Evolutionary conservation across 305 asterid genomes (phyloP).

Genomic region (Salvia sclarea): DNA sequence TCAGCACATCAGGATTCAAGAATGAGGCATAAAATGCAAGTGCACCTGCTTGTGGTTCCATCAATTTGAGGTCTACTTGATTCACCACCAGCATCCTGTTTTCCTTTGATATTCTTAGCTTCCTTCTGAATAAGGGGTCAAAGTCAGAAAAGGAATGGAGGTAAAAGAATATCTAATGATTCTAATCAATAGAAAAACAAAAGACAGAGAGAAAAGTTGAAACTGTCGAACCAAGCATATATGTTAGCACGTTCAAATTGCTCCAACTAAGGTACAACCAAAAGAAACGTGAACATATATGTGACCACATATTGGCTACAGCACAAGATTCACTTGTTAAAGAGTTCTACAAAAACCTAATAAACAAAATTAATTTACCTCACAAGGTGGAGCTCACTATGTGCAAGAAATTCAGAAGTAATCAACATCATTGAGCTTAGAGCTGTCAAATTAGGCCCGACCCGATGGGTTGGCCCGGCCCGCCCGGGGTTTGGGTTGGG

Average conservation of each 20-base stretch:
- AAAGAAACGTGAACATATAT: not conserved
- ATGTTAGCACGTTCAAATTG: not conserved
- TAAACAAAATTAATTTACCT: not conserved
- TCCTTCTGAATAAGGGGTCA: conserved; percentile 55
- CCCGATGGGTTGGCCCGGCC: too few species aligned
- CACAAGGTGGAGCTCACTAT: not conserved
- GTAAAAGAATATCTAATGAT: not conserved
- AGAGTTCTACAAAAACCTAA: not conserved
- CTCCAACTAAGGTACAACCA: conserved; percentile 4
- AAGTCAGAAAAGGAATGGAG: conserved; percentile 18
- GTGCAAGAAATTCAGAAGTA: not conserved
- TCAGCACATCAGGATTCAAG: conserved; percentile 10
- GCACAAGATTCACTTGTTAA: conserved; percentile 1
- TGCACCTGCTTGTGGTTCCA: conserved; percentile 82
- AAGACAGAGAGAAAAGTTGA: not conserved
- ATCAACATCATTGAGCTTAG: conserved; percentile 3
- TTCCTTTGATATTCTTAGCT: conserved; percentile 53
- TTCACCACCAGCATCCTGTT: conserved; percentile 40
- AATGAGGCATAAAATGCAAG: conserved; percentile 16
- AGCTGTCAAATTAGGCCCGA: too few species aligned
- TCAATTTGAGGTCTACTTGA: conserved; percentile 47
- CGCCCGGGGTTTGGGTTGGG: too few species aligned
- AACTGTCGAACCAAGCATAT: not conserved
- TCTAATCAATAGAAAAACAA: not conserved
- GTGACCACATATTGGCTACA: conserved; percentile 8